Evolutionary conservation across 2,329 filamentous ascomycete species (phyloP).

Genomic region (Neocucurbitaria cava): DNA sequence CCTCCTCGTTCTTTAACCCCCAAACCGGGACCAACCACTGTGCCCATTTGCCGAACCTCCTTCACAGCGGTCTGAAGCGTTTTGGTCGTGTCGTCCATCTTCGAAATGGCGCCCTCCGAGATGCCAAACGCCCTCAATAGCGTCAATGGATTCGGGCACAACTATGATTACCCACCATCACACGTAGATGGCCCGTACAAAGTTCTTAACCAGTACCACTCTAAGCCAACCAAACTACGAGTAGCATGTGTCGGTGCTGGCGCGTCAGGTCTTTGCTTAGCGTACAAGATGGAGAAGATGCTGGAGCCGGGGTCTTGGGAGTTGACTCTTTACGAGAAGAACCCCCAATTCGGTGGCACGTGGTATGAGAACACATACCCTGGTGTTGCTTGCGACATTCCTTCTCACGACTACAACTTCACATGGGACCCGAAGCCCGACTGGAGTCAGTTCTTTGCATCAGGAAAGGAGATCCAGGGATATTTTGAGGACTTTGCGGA

Average conservation of each 20-base stretch:
- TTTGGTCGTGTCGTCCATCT: background rate
- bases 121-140: conserved; percentile 37
- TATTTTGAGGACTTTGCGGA: conserved; percentile 60
- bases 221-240: conserved; percentile 38
- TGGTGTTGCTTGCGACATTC: conserved; percentile 45
- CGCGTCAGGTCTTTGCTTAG: conserved; percentile 39
- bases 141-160: conserved; percentile 33
- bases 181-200: conserved; percentile 40
- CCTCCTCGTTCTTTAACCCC: background rate
- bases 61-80: background rate
- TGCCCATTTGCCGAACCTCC: background rate
- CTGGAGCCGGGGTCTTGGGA: conserved; percentile 38
- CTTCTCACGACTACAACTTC: conserved; percentile 66
- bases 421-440: conserved; percentile 67
- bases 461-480: conserved; percentile 56
- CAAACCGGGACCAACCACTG: background rate
- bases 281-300: conserved; percentile 46
- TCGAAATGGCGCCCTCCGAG: conserved; percentile 37
- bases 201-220: conserved; percentile 43
- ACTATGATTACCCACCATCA: conserved; percentile 40
- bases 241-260: conserved; percentile 40
- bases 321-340: conserved; percentile 41
- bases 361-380: conserved; percentile 47
- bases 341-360: conserved; percentile 38
- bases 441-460: conserved; percentile 59